These are phyloP conservation scores for Colletotrichum neosansevieriae DNA, from an alignment of 2,329 filamentous ascomycete species.

Conservation along the genomic window DNA sequence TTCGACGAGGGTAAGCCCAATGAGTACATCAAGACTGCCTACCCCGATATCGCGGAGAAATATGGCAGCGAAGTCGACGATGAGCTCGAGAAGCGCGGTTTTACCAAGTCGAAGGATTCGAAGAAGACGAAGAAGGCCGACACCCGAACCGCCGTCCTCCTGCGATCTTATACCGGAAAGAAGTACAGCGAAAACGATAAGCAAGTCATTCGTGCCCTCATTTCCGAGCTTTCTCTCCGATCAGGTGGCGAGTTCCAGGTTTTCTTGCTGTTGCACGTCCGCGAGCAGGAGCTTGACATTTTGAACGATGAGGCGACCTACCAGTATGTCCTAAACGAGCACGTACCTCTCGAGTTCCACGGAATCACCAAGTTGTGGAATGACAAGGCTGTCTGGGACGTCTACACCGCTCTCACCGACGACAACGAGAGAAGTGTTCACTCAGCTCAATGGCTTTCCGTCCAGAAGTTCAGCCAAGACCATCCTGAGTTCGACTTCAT, in stretches of 20 bases:
- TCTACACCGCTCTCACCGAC: slow-evolving; percentile 82
- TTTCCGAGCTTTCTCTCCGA: slow-evolving; percentile 80
- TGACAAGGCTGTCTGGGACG: slow-evolving; percentile 77
- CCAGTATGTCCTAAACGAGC: slow-evolving; percentile 68
- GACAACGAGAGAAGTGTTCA: slow-evolving; percentile 66
- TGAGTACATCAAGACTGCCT: slow-evolving; percentile 55
- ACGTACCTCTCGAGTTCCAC: slow-evolving; percentile 77
- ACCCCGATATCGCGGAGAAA: slow-evolving; percentile 43
- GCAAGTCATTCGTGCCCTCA: slow-evolving; percentile 81
- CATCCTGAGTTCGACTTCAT: slow-evolving; percentile 84
- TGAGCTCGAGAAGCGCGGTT: slow-evolving; percentile 25
- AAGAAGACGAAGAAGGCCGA: slow-evolving; percentile 22
- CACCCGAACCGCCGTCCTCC: slow-evolving; percentile 76
- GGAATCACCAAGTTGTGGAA: slow-evolving; percentile 82
- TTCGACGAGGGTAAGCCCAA: slow-evolving; percentile 63
- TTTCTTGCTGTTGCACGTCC: slow-evolving; percentile 83
- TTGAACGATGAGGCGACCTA: slow-evolving; percentile 72
- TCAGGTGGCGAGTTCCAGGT: slow-evolving; percentile 86
- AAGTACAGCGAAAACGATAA: slow-evolving; percentile 83
- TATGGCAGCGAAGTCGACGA: slow-evolving; percentile 18
- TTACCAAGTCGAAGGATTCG: slow-evolving; percentile 18
- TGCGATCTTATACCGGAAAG: slow-evolving; percentile 82
- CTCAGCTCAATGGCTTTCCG: slow-evolving; percentile 75
- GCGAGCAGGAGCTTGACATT: slow-evolving; percentile 69
- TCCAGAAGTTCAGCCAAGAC: slow-evolving; percentile 81